Evolutionary conservation across 306 rosid genomes (phyloP).

Genomic region (Cucumis cinereus): DNA sequence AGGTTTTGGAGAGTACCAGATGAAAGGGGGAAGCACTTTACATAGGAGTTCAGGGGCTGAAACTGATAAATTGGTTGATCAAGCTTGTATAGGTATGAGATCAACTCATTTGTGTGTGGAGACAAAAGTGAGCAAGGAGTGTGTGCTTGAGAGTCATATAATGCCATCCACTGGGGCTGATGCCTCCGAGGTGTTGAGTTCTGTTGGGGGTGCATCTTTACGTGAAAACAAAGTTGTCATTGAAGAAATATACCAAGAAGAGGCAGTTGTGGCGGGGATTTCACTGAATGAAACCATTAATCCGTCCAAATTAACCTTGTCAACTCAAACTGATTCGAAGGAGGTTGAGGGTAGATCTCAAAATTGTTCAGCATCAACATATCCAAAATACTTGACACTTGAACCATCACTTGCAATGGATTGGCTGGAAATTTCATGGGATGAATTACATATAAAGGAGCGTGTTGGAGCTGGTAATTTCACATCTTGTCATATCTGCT

Average conservation of each 20-base stretch:
- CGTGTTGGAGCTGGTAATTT: conserved; percentile 89
- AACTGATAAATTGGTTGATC: conserved; percentile 31
- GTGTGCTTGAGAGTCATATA: conserved; percentile 27
- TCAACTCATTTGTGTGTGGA: conserved; percentile 28
- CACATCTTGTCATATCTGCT: conserved; percentile 4
- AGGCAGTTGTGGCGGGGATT: conserved; percentile 28
- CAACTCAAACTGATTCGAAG: conserved; percentile 29
- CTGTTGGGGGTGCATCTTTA: conserved; percentile 20
- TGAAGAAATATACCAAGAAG: conserved; percentile 28
- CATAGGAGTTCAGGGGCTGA: conserved; percentile 15
- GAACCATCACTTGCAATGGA: conserved; percentile 99
- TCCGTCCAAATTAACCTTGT: conserved; percentile 20
- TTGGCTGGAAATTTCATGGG: conserved; percentile 99
- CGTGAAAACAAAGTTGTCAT: conserved; percentile 22
- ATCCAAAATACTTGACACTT: conserved; percentile 58
- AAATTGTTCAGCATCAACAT: conserved; percentile 24
- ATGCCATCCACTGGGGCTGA: conserved; percentile 31
- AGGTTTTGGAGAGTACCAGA: conserved; percentile 36
- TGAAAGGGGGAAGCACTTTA: conserved; percentile 27
- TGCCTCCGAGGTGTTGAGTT: conserved; percentile 26
- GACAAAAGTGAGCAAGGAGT: conserved; percentile 26
- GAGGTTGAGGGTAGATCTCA: conserved; percentile 27
- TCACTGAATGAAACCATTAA: conserved; percentile 22
- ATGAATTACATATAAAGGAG: conserved; percentile 72
- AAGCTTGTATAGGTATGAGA: conserved; percentile 25